These are phyloP conservation scores for Tubosaeta sp. DNA, from an alignment of 768 basidiomycete species.

Conservation along the genomic window DNA sequence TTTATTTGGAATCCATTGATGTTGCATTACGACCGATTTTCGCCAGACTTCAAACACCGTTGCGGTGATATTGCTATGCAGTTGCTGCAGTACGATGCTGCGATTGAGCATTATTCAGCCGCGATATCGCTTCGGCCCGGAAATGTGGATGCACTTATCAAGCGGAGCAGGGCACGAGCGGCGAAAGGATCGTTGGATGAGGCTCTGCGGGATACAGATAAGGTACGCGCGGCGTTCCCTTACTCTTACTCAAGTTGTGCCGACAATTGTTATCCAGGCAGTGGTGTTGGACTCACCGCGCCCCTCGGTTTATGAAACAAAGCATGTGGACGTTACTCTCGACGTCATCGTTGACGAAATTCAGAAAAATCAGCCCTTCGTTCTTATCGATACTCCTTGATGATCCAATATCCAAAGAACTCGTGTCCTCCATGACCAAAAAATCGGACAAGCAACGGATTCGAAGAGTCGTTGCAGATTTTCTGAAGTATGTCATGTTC, in stretches of 20 bases:
- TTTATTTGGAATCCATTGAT: neutral
- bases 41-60: neutral
- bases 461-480: neutral
- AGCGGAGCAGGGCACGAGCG: slow-evolving; percentile 7
- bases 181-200: slow-evolving; percentile 2
- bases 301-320: neutral
- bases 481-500: slow-evolving; percentile 9
- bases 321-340: neutral
- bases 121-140: slow-evolving; percentile 1
- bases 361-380: neutral
- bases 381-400: slow-evolving; percentile 2
- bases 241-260: neutral
- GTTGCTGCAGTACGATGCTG: slow-evolving; percentile 2
- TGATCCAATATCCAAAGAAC: neutral
- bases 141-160: neutral
- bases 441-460: slow-evolving; percentile 3
- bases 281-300: neutral
- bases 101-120: slow-evolving; percentile 4
- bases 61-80: slow-evolving; percentile 7
- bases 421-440: slow-evolving; percentile 8
- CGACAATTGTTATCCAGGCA: neutral
- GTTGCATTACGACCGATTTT: neutral
- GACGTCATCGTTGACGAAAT: neutral
- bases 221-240: neutral
- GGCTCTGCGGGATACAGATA: slow-evolving; percentile 6